A percentile compares a stretch with the other conserved stretches of the same genome.
phyloP scores from a whole-genome alignment of 1,284 basidiomycete genomes.

The Tilletia walkeri region DNA sequence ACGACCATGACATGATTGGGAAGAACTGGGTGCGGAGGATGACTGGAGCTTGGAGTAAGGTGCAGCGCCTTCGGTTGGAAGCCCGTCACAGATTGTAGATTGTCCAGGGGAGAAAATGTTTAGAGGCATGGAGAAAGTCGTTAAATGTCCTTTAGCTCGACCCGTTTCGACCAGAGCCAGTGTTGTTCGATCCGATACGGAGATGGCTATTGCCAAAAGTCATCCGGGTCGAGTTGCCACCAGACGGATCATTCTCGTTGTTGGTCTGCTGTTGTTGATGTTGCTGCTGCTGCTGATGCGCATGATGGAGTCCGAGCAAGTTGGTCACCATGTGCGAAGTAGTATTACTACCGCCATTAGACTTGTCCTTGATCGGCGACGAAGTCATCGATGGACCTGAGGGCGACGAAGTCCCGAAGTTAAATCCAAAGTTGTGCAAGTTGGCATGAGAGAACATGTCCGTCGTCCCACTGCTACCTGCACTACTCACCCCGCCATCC shows the following conservation, averaged over 20 bases:
- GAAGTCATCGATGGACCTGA: background rate
- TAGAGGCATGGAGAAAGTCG: too few relatives aligned
- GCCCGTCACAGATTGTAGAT: too few relatives aligned
- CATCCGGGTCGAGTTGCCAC: background rate
- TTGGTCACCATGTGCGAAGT: background rate
- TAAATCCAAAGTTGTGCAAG: conserved; percentile 12
- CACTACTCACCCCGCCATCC: background rate
- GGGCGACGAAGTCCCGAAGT: conserved; percentile 2
- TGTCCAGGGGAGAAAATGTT: too few relatives aligned
- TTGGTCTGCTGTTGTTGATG: background rate
- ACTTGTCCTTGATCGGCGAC: conserved; percentile 9
- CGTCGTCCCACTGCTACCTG: background rate
- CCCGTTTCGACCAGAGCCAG: background rate
- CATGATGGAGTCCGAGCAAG: conserved; percentile 12
- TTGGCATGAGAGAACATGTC: conserved; percentile 14
- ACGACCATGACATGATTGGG: too few relatives aligned
- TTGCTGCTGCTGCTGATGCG: background rate
- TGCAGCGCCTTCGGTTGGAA: background rate
- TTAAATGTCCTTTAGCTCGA: background rate
- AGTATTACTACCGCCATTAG: background rate
- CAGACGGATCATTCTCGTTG: background rate
- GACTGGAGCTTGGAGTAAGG: background rate
- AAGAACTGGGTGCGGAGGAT: too few relatives aligned
- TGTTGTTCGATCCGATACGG: background rate
- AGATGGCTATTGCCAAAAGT: conserved; percentile 14